These are phyloP conservation scores for Pilaira anomala DNA, from an alignment of 192 early-diverging fungal species.

Conservation along the genomic window DNA sequence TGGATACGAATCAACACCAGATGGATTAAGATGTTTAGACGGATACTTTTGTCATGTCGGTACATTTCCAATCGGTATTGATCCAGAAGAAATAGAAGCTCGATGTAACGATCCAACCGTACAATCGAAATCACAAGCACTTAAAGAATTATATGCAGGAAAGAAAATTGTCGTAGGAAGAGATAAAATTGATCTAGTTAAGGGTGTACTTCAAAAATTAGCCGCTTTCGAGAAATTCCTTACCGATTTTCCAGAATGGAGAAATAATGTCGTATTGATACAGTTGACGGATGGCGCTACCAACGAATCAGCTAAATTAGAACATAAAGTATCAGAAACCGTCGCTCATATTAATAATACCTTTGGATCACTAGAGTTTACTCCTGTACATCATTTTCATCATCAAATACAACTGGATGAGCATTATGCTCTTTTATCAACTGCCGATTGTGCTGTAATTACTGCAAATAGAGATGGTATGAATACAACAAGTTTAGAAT, in stretches of 20 bases:
- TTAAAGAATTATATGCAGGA: slow-evolving; percentile 80
- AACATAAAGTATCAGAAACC: slow-evolving; percentile 81
- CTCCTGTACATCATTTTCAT: slow-evolving; percentile 92
- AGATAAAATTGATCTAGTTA: slow-evolving; percentile 92
- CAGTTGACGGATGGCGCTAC: slow-evolving; percentile 89
- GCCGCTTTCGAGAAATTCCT: slow-evolving; percentile 92
- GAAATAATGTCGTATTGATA: slow-evolving; percentile 89
- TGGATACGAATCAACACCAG: slow-evolving; percentile 89
- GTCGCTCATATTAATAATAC: slow-evolving; percentile 91
- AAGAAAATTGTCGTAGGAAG: slow-evolving; percentile 94
- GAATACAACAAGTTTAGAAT: slow-evolving; percentile 95
- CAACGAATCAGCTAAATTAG: slow-evolving; percentile 63
- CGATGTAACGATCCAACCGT: slow-evolving; percentile 62
- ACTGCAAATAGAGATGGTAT: slow-evolving; percentile 95
- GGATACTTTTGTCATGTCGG: slow-evolving; percentile 79
- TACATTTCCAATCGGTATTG: slow-evolving; percentile 97
- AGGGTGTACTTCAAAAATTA: slow-evolving; percentile 93
- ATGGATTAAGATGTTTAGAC: slow-evolving; percentile 75
- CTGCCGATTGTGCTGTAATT: slow-evolving; percentile 90
- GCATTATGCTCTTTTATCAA: slow-evolving; percentile 88
- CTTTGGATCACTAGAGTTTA: slow-evolving; percentile 91
- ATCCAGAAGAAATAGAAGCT: slow-evolving; percentile 66
- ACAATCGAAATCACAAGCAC: slow-evolving; percentile 69
- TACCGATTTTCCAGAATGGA: slow-evolving; percentile 86
- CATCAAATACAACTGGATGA: slow-evolving; percentile 92